These are phyloP conservation scores for Mycotypha africana DNA, from an alignment of 371 early-diverging fungal genomes.

Conservation along the genomic window DNA sequence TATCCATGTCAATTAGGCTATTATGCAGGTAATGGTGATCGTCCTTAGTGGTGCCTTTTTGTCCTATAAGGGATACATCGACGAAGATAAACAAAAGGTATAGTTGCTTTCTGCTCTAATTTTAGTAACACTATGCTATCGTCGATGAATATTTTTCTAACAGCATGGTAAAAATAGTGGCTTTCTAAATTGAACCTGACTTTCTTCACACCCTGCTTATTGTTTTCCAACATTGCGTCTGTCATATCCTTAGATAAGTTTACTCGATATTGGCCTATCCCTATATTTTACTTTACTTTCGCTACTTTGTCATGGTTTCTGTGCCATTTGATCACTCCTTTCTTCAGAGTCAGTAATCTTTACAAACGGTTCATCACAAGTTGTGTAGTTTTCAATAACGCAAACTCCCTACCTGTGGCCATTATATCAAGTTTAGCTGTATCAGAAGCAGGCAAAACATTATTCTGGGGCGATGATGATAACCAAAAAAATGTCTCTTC, in stretches of 20 bases:
- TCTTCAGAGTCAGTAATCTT: constrained; percentile 32
- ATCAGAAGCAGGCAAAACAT: constrained; percentile 54
- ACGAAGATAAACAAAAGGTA: constrained; percentile 50
- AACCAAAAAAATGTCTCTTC: constrained; percentile 59
- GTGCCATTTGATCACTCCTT: constrained; percentile 30
- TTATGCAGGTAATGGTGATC: constrained; percentile 51
- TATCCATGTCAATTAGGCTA: too few species aligned
- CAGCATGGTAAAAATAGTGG: too few species aligned
- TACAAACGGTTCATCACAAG: constrained; percentile 61
- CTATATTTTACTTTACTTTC: constrained; percentile 55
- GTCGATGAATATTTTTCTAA: too few species aligned
- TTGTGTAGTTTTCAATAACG: constrained; percentile 66
- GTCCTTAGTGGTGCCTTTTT: constrained; percentile 45
- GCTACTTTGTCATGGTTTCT: constrained; percentile 12
- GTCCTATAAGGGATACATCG: constrained; percentile 40
- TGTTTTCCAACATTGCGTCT: constrained; percentile 63
- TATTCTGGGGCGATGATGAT: constrained; percentile 57
- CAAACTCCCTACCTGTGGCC: constrained; percentile 71
- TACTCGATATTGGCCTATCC: constrained; percentile 69
- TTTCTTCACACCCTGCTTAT: constrained; percentile 63
- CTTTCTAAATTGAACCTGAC: constrained; percentile 60
- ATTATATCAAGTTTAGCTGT: constrained; percentile 65
- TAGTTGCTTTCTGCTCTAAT: too few species aligned
- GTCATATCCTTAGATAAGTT: constrained; percentile 54
- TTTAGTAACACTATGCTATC: too few species aligned